These are phyloP conservation scores for Biscutella laevigata DNA, from an alignment of 441 rosid genomes.

Conservation along the genomic window DNA sequence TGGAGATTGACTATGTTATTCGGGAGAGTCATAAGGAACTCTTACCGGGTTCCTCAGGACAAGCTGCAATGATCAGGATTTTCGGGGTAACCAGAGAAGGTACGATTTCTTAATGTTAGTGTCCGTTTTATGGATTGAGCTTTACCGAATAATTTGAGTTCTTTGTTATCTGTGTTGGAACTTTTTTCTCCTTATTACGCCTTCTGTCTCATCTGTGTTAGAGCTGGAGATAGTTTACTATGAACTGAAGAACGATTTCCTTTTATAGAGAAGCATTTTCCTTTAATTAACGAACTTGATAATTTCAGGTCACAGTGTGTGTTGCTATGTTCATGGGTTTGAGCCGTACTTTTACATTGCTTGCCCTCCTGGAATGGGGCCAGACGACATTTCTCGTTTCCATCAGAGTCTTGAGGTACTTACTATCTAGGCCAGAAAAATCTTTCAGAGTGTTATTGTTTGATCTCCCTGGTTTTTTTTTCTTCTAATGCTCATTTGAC, in stretches of 20 bases:
- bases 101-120: conserved; percentile 14
- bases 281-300: conserved; percentile 5
- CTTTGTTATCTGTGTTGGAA: no score
- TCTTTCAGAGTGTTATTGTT: background rate
- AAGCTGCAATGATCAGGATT: conserved; percentile 72
- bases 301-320: conserved; percentile 76
- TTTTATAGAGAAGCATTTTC: no score
- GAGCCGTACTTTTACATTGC: conserved; percentile 90
- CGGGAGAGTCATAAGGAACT: conserved; percentile 50
- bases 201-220: no score
- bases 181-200: no score
- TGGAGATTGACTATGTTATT: conserved; percentile 87
- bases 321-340: conserved; percentile 92
- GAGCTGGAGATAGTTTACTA: no score
- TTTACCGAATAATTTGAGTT: no score
- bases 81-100: conserved; percentile 94
- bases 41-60: conserved; percentile 60
- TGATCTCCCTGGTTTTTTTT: background rate
- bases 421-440: background rate
- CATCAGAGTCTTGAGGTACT: conserved; percentile 81
- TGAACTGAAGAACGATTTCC: no score
- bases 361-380: conserved; percentile 86
- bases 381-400: conserved; percentile 77
- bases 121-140: background rate
- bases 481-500: background rate